Conservation (phyloP, 306 rosid species). For the Boehmeria nivea region DNA sequence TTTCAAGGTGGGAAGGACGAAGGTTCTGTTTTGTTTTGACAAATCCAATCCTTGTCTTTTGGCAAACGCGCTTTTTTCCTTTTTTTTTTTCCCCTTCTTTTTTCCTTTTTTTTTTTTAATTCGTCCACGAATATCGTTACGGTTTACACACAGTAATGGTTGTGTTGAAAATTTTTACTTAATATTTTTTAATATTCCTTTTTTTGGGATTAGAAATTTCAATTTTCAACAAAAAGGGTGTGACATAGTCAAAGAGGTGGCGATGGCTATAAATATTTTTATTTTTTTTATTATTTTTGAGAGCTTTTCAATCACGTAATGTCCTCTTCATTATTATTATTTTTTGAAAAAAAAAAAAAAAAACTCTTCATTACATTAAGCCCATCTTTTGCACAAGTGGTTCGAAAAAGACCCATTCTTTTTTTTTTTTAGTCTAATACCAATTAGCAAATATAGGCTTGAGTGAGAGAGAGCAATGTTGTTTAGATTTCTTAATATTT, state of each 20-base stretch:
- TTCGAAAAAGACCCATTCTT: too few species aligned
- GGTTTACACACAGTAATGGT: too few species aligned
- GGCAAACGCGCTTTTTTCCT: too few species aligned
- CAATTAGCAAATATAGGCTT: too few species aligned
- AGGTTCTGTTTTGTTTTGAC: constrained; percentile 4
- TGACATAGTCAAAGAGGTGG: neutral
- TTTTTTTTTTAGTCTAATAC: constrained; percentile 21
- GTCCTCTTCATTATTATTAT: neutral
- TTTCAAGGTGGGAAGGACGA: constrained; percentile 11
- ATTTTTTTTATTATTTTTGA: neutral
- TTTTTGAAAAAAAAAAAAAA: neutral
- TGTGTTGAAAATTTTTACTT: too few species aligned
- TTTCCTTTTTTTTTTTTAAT: neutral
- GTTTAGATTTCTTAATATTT: too few species aligned
- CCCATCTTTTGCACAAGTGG: too few species aligned
- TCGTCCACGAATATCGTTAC: constrained; percentile 9
- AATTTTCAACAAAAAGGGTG: neutral
- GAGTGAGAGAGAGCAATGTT: too few species aligned
- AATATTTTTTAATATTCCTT: too few species aligned
- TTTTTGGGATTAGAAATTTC: neutral
- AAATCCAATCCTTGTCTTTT: neutral
- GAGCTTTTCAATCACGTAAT: neutral
- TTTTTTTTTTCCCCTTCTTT: too few species aligned
- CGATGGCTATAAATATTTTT: neutral
- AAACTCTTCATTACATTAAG: too few species aligned